A percentile compares a stretch with the other conserved stretches of the same genome.
Evolutionary conservation across 2,329 filamentous ascomycete species (phyloP).

Genomic region (Mycosphaerelloides madeirae): DNA sequence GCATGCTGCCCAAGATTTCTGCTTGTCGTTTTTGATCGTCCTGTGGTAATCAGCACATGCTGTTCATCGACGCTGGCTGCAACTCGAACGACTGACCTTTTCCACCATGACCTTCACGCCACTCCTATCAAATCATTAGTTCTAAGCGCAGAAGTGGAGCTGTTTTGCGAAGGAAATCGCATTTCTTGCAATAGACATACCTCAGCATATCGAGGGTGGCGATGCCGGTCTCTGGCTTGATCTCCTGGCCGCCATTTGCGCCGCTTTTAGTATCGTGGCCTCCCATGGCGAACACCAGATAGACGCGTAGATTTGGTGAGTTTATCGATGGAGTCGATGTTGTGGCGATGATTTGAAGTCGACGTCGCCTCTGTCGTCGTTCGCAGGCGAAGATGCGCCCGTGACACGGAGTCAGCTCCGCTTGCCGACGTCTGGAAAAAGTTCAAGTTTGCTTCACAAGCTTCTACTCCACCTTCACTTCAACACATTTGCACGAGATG

Average conservation of each 20-base stretch:
- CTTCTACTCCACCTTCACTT: neutral
- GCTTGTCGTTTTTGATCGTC: slow-evolving; percentile 83
- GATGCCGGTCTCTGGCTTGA: slow-evolving; percentile 66
- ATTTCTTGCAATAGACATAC: slow-evolving; percentile 45
- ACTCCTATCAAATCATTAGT: slow-evolving; percentile 46
- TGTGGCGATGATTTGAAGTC: slow-evolving; percentile 10
- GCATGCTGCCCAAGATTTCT: slow-evolving; percentile 91
- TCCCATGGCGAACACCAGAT: slow-evolving; percentile 43
- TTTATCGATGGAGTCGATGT: slow-evolving; percentile 5
- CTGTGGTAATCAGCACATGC: slow-evolving; percentile 34
- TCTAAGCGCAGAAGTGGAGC: neutral
- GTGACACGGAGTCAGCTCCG: slow-evolving; percentile 3
- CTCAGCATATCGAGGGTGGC: slow-evolving; percentile 80
- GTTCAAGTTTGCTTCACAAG: slow-evolving; percentile 1
- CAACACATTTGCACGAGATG: slow-evolving; percentile 5
- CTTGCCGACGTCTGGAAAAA: slow-evolving; percentile 1
- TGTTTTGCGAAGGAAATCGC: neutral
- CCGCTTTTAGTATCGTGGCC: slow-evolving; percentile 41
- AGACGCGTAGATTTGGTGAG: neutral
- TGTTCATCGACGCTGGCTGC: slow-evolving; percentile 8
- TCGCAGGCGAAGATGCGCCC: slow-evolving; percentile 15
- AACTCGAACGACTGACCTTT: slow-evolving; percentile 52
- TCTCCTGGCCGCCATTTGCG: slow-evolving; percentile 27
- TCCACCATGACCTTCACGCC: slow-evolving; percentile 64
- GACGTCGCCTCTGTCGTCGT: slow-evolving; percentile 10